A percentile compares a stretch with the other conserved stretches of the same genome.
Evolutionary conservation across 306 rosid species (phyloP).

Genomic region (Aeschynomene evenia): DNA sequence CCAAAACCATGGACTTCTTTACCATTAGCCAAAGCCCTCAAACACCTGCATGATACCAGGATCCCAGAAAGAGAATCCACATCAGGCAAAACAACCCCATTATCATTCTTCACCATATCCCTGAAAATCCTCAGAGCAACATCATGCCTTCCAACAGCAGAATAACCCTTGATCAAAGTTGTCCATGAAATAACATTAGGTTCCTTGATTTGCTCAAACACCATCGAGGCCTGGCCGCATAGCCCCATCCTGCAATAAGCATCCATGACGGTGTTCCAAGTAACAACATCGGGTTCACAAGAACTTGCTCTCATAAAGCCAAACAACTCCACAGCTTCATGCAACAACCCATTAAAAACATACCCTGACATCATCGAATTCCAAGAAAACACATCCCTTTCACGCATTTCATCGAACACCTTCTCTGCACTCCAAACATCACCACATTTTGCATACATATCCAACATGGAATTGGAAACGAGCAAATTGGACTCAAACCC

Average conservation of each 20-base stretch:
- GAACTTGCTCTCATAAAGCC: conserved; percentile 22
- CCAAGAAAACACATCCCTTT: conserved; percentile 46
- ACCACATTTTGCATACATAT: conserved; percentile 48
- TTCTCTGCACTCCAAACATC: conserved; percentile 21
- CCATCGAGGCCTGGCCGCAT: conserved; percentile 30
- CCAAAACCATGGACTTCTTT: conserved; percentile 51
- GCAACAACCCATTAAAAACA: conserved; percentile 37
- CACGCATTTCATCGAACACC: conserved; percentile 44
- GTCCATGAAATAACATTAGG: conserved; percentile 58
- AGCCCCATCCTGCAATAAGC: conserved; percentile 44
- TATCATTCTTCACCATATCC: conserved; percentile 33
- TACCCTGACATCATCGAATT: conserved; percentile 50
- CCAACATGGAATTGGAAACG: conserved; percentile 42
- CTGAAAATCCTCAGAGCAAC: conserved; percentile 41
- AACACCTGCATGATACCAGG: conserved; percentile 42
- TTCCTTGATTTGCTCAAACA: conserved; percentile 38
- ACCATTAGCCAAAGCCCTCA: conserved; percentile 38
- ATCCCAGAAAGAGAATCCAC: conserved; percentile 46
- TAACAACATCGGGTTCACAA: conserved; percentile 45
- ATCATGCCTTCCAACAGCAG: conserved; percentile 34
- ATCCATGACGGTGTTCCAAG: conserved; percentile 50
- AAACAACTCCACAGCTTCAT: conserved; percentile 33
- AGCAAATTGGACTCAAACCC: conserved; percentile 25
- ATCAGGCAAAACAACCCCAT: conserved; percentile 39
- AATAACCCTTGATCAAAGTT: conserved; percentile 43